Percentiles rank a stretch among this genome's conserved stretches.
Conservation (phyloP, 805 yeast species). For the Candida manassasensis region DNA sequence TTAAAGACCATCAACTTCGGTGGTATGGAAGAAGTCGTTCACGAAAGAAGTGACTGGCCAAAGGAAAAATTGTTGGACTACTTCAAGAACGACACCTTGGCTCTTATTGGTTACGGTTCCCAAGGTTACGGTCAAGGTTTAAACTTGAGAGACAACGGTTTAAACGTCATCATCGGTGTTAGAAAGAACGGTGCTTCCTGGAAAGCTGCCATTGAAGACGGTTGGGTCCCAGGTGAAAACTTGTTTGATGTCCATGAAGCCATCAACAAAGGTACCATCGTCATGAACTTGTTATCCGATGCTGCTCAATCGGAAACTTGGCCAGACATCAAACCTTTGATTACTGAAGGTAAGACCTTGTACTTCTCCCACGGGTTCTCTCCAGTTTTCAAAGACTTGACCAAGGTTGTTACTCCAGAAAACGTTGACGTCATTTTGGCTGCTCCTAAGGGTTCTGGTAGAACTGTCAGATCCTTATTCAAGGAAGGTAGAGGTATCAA, state of each 20-base stretch:
- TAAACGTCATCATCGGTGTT: conserved; percentile 96
- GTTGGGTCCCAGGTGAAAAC: conserved; percentile 99
- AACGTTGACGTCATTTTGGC: conserved; percentile 96
- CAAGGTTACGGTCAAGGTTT: conserved; percentile 99
- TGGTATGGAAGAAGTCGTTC: conserved; percentile 91
- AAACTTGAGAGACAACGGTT: conserved; percentile 98
- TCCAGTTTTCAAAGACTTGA: conserved; percentile 96
- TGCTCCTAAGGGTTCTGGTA: conserved; percentile 99
- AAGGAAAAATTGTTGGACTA: conserved; percentile 90
- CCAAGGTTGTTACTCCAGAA: conserved; percentile 92
- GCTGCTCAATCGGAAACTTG: conserved; percentile 99
- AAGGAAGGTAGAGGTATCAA: conserved; percentile 99
- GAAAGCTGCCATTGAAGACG: conserved; percentile 99
- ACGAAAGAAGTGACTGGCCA: conserved; percentile 99
- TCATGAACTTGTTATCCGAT: conserved; percentile 97
- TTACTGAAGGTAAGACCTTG: conserved; percentile 95
- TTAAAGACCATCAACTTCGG: conserved; percentile 94
- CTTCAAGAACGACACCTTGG: conserved; percentile 97
- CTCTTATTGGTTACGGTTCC: conserved; percentile 98
- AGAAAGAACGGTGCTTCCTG: conserved; percentile 98
- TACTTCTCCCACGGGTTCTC: conserved; percentile 99
- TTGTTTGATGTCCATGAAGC: conserved; percentile 95
- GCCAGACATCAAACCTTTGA: conserved; percentile 77
- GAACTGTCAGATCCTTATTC: conserved; percentile 98
- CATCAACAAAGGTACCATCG: conserved; percentile 81